Base-by-base conservation (phyloP, 2,329 filamentous ascomycete genomes). In the Fusarium nisikadoi region DNA sequence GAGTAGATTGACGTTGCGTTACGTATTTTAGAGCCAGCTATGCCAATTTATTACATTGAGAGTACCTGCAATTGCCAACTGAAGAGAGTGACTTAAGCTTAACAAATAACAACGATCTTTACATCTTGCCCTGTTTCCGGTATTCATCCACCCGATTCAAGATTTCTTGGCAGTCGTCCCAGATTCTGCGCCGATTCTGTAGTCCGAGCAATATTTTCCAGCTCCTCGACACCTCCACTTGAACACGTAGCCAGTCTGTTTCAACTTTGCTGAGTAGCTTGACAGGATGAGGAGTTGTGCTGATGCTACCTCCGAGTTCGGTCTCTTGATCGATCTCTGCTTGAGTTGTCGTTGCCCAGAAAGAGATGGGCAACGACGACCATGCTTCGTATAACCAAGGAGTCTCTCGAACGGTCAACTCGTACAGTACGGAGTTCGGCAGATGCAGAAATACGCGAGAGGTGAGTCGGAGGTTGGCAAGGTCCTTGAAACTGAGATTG, bases 361-460 rank as follows among this genome's bases (percentile, higher is more conserved):
- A 72, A 5, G 70, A 70, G 10, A 70, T 62, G 5, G 62, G 46
- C 14, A 70, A 13, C 8, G 62, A 39, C 1, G 67, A 65, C 72
- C 72, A 75, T 11, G 70, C 65, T 38, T 75, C 73, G 5, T 64
- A 75, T 2, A 75, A 23, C 65, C 72, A 75, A 10, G 73, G 72
- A 6, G 25, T 56, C 1, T 75, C 43, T 12, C 61, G 54, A 8
- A 75, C 29, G 11, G 55, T 62, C 25, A 70, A 23, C 7, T 50
- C 10, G 6, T 47, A 60, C 23, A 75, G 64, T 0, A 73, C 25
- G 2, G 47, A 16, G 17, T 49, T 38, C 11, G 72, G 72, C 9
- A 75, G 29, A 16, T 49, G 39, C 6, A 66, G 43, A 38, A 75
- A 75, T 19, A 62, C 42, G 11, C 62, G 60, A 11, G 72, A 75